A percentile compares a stretch with the other conserved stretches of the same genome.
These are phyloP conservation scores for Capsicum baccatum DNA, from an alignment of 257 asterid genomes.

Conservation along the genomic window DNA sequence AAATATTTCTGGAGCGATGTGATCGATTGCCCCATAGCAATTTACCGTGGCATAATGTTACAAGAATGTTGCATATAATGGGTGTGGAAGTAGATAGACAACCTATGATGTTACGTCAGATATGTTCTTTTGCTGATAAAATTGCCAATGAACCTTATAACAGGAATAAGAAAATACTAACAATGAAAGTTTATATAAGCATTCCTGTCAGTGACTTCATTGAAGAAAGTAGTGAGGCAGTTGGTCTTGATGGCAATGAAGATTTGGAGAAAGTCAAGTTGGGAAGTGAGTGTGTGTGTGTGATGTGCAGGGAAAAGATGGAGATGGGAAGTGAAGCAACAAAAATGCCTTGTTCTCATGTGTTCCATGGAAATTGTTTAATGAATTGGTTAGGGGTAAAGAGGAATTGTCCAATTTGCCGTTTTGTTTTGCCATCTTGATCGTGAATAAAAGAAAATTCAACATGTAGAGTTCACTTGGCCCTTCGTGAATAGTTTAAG, in stretches of 20 bases:
- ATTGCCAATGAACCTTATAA: conserved; percentile 22
- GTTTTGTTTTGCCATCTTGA: background rate
- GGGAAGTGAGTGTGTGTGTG: conserved; percentile 17
- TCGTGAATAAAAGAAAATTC: background rate
- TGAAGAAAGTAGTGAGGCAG: background rate
- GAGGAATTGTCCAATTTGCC: conserved; percentile 35
- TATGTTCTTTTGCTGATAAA: conserved; percentile 15
- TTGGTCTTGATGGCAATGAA: conserved; percentile 4
- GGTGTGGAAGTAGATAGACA: background rate
- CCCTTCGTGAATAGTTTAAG: background rate
- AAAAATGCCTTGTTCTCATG: conserved; percentile 36
- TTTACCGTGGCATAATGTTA: background rate
- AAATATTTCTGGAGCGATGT: conserved; percentile 1
- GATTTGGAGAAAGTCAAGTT: conserved; percentile 11
- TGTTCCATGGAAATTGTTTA: conserved; percentile 28
- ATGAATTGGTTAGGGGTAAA: conserved; percentile 27
- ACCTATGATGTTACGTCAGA: background rate
- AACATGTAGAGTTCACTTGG: background rate
- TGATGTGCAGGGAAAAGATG: conserved; percentile 31
- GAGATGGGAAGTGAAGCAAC: conserved; percentile 4
- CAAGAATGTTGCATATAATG: conserved; percentile 25
- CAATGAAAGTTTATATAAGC: conserved; percentile 26
- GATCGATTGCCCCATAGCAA: background rate
- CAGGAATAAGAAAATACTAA: conserved; percentile 26
- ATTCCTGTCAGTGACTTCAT: background rate